Base-by-base conservation (phyloP, 2,329 filamentous ascomycete species). In the Ceratocystis albifundus region DNA sequence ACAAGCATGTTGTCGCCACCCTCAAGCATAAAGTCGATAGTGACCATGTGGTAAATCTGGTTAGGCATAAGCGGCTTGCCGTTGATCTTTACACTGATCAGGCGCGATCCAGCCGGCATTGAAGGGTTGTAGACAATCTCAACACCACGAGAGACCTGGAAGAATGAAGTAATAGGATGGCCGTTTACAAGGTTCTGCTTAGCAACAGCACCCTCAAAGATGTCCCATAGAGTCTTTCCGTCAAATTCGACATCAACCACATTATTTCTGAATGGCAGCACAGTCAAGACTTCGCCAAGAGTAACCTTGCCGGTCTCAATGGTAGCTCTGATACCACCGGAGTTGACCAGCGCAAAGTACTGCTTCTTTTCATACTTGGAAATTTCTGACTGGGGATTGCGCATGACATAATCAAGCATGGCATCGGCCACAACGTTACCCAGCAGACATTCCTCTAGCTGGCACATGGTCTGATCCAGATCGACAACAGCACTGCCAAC, bases 181-280 rank as follows among this genome's bases (percentile, higher is more conserved):
- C 77, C 73, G 71, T 84, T 86, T 70, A 77, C 77, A 69, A 83
- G 77, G 74, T 81, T 87, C 53, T 82, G 73, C 28, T 74, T 75
- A 3, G 80, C 78, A 3, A 86, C 78, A 67, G 82, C 78, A 3
- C 84, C 85, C 71, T 87, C 84, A 41, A 88, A 76, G 4, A 82
- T 76, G 53, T 78, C 75, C 78, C 81, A 83, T 3, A 88, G 72
- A 55, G 81, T 77, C 7, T 79, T 74, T 20, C 85, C 85, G 0
- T 75, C 75, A 69, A 82, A 77, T 0, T 72, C 74, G 17, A 87
- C 73, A 70, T 87, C 82, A 7, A 85, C 83, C 22, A 88, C 77
- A 57, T 84, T 77, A 73, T 88, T 88, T 65, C 82, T 82, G 69
- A 88, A 88, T 48, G 85, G 85, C 74, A 88, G 88, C 0, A 83